Conservation (phyloP, 2,329 filamentous ascomycete genomes). For the Cytospora chrysosperma region DNA sequence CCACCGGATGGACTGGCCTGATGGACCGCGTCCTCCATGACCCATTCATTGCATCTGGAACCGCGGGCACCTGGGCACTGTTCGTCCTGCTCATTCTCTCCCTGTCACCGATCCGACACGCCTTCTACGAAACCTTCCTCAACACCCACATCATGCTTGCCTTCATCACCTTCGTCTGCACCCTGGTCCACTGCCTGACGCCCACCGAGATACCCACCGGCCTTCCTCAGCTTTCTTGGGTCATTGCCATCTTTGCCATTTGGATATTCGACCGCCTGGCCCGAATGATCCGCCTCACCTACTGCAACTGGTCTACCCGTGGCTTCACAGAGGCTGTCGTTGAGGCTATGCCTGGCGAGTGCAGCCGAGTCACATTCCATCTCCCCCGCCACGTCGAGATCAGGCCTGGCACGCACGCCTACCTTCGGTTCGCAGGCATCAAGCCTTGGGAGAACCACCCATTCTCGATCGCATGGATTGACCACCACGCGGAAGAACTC, state of each 20-base stretch:
- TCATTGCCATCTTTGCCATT: constrained; percentile 70
- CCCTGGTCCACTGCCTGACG: constrained; percentile 75
- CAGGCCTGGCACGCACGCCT: constrained; percentile 71
- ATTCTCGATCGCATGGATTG: constrained; percentile 75
- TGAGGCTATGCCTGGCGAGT: constrained; percentile 68
- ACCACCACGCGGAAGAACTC: constrained; percentile 47
- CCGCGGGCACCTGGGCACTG: constrained; percentile 61
- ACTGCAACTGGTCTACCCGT: constrained; percentile 61
- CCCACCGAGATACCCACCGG: constrained; percentile 59
- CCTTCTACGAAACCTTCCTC: constrained; percentile 96
- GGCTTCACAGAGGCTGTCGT: constrained; percentile 65
- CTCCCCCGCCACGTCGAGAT: constrained; percentile 66
- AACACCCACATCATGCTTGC: constrained; percentile 79
- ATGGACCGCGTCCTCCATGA: constrained; percentile 53
- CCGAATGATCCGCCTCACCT: constrained; percentile 63
- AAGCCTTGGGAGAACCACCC: constrained; percentile 73
- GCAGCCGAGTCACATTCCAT: constrained; percentile 67
- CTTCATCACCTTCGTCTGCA: constrained; percentile 63
- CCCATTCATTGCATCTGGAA: constrained; percentile 65
- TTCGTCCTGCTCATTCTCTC: constrained; percentile 67
- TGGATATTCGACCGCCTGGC: constrained; percentile 72
- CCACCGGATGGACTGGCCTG: constrained; percentile 62
- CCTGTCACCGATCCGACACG: constrained; percentile 79
- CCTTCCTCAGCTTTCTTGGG: constrained; percentile 70
- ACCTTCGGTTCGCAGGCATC: constrained; percentile 67